Conservation (phyloP, 192 early-diverging fungal species). For the Backusella morwellensis region DNA sequence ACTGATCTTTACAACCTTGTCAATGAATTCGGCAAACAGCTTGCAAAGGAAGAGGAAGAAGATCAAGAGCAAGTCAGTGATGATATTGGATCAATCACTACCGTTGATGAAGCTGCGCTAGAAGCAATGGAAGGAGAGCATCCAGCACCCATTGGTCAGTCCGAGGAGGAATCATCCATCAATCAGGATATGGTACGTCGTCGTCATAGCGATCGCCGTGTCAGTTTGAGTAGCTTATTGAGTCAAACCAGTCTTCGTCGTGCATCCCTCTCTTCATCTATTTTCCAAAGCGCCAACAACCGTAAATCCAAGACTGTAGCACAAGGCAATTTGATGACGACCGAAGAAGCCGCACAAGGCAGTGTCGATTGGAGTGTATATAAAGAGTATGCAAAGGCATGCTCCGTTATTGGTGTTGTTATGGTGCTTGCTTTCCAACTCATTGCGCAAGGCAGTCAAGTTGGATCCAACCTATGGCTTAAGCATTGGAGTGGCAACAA, state of each 20-base stretch:
- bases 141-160: background rate
- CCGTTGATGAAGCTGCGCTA: background rate
- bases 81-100: background rate
- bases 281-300: slow-evolving; percentile 28
- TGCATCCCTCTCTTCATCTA: slow-evolving; percentile 49
- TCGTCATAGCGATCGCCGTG: background rate
- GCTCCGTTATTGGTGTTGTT: slow-evolving; percentile 54
- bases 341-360: slow-evolving; percentile 83
- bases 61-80: slow-evolving; percentile 16
- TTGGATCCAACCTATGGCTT: slow-evolving; percentile 65
- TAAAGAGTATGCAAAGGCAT: slow-evolving; percentile 73
- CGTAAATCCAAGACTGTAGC: background rate
- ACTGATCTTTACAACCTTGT: slow-evolving; percentile 64
- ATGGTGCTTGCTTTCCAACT: slow-evolving; percentile 60
- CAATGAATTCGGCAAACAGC: slow-evolving; percentile 65
- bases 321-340: slow-evolving; percentile 55
- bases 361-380: slow-evolving; percentile 80
- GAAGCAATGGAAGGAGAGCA: slow-evolving; percentile 7
- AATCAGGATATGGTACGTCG: slow-evolving; percentile 3
- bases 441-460: slow-evolving; percentile 53
- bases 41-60: slow-evolving; percentile 16
- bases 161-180: slow-evolving; percentile 2
- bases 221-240: slow-evolving; percentile 13
- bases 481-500: slow-evolving; percentile 73
- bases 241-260: slow-evolving; percentile 49